Base-by-base conservation (phyloP, 2,329 filamentous ascomycete species). In the Parasarocladium wereldwijsianum region DNA sequence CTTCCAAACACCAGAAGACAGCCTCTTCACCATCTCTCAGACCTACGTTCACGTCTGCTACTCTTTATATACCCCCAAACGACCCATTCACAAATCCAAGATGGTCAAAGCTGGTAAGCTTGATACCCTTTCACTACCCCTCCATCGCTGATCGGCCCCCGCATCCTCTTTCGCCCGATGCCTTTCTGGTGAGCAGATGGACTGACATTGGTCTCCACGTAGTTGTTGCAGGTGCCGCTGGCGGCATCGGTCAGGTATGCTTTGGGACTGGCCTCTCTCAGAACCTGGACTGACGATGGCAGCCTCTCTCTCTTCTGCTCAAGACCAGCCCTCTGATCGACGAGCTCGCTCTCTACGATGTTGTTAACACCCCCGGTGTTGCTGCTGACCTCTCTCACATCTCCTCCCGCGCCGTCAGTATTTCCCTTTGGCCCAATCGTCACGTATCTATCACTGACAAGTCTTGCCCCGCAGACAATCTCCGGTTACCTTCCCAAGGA, bases 341-440 rank as follows among this genome's bases (percentile, higher is more conserved):
- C 49, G 83, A 96, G 66, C 82, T 98, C 47, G 70, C 85, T 37
- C 81, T 98, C 47, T 98, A 94, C 69, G 90, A 98, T 93, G 86
- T 98, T 43, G 87, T 96, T 60, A 94, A 96, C 72, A 92, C 85
- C 29, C 86, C 85, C 46, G 90, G 90, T 60, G 90, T 98, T 51
- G 83, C 86, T 41, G 76, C 87, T 49, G 90, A 98, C 57, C 76
- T 98, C 36, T 94, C 86, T 37, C 90, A 98, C 70, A 96, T 98
- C 61, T 93, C 87, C 36, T 83, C 85, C 38, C 70, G 72, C 45
- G 87, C 90, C 40, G 81, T 76, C 55, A 55, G 64, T 50, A 24
- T 26, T 32, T 23, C 34, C 19, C 18, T 29, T 36, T 34, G 36
- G 38, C 30, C 17, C 9, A 5, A 10, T 30, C 13, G 4, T 10